phyloP scores from a whole-genome alignment of 805 yeast species.

The Clavispora carvajalis region DNA sequence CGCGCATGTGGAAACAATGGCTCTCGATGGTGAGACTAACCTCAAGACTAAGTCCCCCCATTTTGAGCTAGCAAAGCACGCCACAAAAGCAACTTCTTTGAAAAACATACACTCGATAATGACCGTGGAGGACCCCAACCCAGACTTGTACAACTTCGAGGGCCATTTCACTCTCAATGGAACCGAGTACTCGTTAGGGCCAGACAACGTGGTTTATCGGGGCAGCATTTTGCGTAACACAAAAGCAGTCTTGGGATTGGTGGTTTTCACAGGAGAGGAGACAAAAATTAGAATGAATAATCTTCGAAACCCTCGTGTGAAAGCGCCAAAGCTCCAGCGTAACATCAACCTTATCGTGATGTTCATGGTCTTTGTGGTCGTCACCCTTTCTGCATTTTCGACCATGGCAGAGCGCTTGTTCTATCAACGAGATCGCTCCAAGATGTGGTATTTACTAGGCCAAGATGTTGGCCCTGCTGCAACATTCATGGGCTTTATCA shows the following conservation, averaged over 20 bases:
- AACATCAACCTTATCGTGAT: constrained; percentile 78
- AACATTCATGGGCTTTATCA: constrained; percentile 90
- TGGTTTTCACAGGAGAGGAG: constrained; percentile 92
- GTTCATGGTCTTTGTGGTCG: constrained; percentile 83
- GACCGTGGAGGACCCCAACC: constrained; percentile 85
- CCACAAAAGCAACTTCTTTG: constrained; percentile 47
- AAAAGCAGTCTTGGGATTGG: constrained; percentile 65
- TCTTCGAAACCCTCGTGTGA: constrained; percentile 78
- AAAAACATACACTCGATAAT: constrained; percentile 47
- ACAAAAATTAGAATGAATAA: constrained; percentile 95
- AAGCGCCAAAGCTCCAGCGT: constrained; percentile 87
- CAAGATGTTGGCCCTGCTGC: constrained; percentile 82
- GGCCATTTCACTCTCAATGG: constrained; percentile 53
- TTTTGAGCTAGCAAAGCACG: constrained; percentile 49
- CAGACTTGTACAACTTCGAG: constrained; percentile 86
- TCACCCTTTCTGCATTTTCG: constrained; percentile 69
- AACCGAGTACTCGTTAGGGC: constrained; percentile 53
- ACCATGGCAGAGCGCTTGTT: constrained; percentile 69
- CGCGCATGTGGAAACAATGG: constrained; percentile 90
- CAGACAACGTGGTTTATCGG: constrained; percentile 82
- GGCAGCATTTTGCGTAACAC: constrained; percentile 91
- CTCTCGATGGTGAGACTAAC: constrained; percentile 95
- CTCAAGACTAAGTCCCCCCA: constrained; percentile 71
- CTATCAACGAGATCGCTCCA: constrained; percentile 35
- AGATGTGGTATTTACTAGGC: constrained; percentile 66